These are phyloP conservation scores for Magnusiomyces paraingens DNA, from an alignment of 1,139 yeast genomes.

Conservation along the genomic window DNA sequence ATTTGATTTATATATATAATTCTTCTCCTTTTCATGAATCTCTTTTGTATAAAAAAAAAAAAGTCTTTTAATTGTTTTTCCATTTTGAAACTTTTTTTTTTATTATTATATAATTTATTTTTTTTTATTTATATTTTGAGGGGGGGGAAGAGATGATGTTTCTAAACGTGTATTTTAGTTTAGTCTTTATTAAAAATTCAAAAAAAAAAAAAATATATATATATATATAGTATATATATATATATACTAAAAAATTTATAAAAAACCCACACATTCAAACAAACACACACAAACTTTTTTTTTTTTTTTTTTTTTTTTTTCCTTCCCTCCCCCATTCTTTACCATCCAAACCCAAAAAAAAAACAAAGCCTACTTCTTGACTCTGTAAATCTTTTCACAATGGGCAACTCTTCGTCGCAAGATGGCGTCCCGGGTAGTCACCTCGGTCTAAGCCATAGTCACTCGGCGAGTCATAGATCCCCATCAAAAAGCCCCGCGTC, in stretches of 20 bases:
- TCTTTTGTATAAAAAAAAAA: neutral
- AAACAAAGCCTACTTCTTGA: neutral
- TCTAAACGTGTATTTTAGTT: too few relatives aligned
- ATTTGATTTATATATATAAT: neutral
- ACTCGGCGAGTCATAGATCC: constrained; percentile 12
- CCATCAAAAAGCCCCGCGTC: constrained; percentile 14
- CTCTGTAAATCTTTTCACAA: too few relatives aligned
- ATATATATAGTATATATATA: neutral
- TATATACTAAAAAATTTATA: too few relatives aligned
- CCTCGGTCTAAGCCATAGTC: neutral
- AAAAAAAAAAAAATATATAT: neutral
- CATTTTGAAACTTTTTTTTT: too few relatives aligned
- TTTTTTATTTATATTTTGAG: too few relatives aligned
- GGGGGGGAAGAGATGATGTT: too few relatives aligned
- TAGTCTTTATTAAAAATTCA: neutral
- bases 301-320: neutral
- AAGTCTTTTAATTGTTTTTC: neutral
- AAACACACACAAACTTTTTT: neutral
- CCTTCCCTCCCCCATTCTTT: neutral
- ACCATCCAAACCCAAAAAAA: neutral
- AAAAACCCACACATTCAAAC: too few relatives aligned
- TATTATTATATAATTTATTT: too few relatives aligned
- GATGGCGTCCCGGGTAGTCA: constrained; percentile 12
- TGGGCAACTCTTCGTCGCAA: constrained; percentile 31
- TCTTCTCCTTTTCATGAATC: neutral